These are phyloP conservation scores for Ophiostoma triangulosporum DNA, from an alignment of 2,329 filamentous ascomycete genomes.

Conservation along the genomic window DNA sequence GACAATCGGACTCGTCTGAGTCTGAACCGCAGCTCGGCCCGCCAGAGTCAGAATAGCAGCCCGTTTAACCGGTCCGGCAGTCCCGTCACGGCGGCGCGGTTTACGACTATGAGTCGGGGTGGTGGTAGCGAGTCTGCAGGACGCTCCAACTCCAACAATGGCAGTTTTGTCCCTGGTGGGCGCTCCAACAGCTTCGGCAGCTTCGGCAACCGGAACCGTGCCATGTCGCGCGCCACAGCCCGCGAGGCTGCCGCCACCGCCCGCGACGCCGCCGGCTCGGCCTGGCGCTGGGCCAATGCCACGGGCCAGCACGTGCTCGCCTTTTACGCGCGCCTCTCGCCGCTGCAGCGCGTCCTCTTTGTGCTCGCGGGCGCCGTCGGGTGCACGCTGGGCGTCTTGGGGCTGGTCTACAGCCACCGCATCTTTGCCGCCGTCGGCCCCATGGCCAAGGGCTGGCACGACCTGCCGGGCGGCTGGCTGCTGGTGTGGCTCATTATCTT, in stretches of 20 bases:
- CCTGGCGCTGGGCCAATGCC: not conserved
- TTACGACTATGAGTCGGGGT: not conserved
- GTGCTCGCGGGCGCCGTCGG: conserved; percentile 34
- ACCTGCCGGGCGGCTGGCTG: conserved; percentile 55
- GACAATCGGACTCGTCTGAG: not conserved
- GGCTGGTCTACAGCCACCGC: conserved; percentile 63
- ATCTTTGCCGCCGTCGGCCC: conserved; percentile 68
- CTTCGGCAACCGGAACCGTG: not conserved
- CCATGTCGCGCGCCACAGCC: not conserved
- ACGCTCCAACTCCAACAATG: not conserved
- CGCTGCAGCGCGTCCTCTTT: conserved; percentile 48
- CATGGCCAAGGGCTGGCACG: conserved; percentile 62
- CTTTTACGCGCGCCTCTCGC: conserved; percentile 39
- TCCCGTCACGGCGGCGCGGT: not conserved
- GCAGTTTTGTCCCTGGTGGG: not conserved
- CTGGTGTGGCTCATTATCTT: conserved; percentile 67
- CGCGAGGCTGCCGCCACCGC: not conserved
- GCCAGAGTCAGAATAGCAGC: not conserved
- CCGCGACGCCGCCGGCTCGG: not conserved
- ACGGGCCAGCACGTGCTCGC: conserved; percentile 1
- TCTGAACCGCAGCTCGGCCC: not conserved
- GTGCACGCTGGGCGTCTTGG: conserved; percentile 48
- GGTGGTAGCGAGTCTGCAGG: not conserved
- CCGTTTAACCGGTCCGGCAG: conserved; percentile 5
- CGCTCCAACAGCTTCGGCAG: not conserved